Evolutionary conservation across 225 moss, liverwort and hornwort genomes (phyloP).

Genomic region (Rhytidiadelphus loreus): DNA sequence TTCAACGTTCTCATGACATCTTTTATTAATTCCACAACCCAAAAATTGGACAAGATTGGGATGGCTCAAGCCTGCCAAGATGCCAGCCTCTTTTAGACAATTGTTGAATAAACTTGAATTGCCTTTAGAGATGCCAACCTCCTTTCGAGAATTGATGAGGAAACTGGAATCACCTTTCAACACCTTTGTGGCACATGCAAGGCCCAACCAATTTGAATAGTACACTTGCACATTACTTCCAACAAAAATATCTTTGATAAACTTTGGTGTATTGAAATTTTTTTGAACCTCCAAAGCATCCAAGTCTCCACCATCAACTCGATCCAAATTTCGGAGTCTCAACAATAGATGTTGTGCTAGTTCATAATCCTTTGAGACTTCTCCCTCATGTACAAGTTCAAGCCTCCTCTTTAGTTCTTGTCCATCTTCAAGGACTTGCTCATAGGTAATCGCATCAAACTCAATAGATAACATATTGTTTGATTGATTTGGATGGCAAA

Average conservation of each 20-base stretch:
- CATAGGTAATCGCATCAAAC: not conserved
- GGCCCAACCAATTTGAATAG: not conserved
- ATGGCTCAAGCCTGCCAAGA: not conserved
- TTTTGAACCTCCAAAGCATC: no score
- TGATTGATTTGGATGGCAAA: not conserved
- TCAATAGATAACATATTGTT: not conserved
- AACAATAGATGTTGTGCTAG: not conserved
- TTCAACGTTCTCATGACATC: fast-evolving
- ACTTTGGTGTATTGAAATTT: no score
- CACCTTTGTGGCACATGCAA: not conserved
- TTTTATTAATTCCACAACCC: not conserved
- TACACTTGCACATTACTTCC: not conserved
- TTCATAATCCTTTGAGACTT: fast-evolving
- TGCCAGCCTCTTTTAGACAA: not conserved
- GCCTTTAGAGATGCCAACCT: fast-evolving
- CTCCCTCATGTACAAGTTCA: fast-evolving
- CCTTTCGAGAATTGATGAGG: not conserved
- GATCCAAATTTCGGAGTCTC: not conserved
- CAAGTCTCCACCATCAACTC: no score
- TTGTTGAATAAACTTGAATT: not conserved
- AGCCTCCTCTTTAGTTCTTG: not conserved
- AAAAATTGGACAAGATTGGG: not conserved
- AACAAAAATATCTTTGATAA: no score
- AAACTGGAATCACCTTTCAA: not conserved
- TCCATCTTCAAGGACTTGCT: not conserved